Evolutionary conservation across 75 land plant genomes (phyloP).

Genomic region (Ceratopteris richardii): DNA sequence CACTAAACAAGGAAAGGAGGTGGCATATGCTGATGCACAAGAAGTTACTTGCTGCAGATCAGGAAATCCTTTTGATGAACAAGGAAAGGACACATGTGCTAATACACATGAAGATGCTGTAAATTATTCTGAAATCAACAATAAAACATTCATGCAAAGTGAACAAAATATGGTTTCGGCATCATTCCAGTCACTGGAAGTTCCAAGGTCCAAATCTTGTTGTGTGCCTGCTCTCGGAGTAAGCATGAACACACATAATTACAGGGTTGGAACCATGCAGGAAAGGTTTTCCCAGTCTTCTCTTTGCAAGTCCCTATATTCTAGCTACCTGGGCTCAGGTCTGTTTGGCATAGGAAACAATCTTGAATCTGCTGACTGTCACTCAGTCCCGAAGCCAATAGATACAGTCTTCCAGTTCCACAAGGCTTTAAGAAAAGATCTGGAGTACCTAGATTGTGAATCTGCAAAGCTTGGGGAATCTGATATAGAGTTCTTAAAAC

Average conservation of each 20-base stretch:
- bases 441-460: constrained; percentile 51
- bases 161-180: too few relatives aligned
- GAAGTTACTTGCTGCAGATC: too few relatives aligned
- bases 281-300: constrained; percentile 10
- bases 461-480: constrained; percentile 45
- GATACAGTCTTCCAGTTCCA: constrained; percentile 53
- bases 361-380: constrained; percentile 7
- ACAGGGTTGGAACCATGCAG: neutral
- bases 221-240: constrained; percentile 22
- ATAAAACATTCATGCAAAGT: too few relatives aligned
- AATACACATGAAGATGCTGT: too few relatives aligned
- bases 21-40: too few relatives aligned
- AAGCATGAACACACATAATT: constrained; percentile 9
- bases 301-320: neutral
- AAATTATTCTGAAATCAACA: too few relatives aligned
- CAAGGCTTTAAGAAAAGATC: constrained; percentile 57
- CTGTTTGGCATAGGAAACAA: constrained; percentile 21
- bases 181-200: neutral
- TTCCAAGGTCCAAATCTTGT: neutral
- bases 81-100: too few relatives aligned
- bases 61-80: too few relatives aligned
- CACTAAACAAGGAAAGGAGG: too few relatives aligned
- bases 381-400: constrained; percentile 33
- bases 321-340: constrained; percentile 24
- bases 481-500: constrained; percentile 23